These are phyloP conservation scores for Backusella tarrabulga DNA, from an alignment of 192 early-diverging fungal genomes.

Conservation along the genomic window DNA sequence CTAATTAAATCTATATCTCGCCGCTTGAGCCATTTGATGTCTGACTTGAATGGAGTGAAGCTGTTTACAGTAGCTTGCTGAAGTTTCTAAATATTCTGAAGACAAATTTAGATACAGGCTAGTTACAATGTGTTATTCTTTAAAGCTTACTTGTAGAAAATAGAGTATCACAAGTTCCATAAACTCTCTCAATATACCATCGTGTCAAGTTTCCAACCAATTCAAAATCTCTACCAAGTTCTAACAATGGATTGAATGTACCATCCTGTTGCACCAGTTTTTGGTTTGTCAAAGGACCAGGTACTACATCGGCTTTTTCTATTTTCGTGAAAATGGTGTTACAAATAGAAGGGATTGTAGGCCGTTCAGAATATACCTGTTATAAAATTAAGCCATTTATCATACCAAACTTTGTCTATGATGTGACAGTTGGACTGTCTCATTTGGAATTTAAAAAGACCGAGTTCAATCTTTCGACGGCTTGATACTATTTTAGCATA, in stretches of 20 bases:
- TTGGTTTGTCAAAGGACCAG: neutral
- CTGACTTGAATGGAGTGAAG: neutral
- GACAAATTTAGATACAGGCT: neutral
- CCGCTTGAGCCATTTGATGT: neutral
- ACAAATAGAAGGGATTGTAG: neutral
- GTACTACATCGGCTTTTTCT: neutral
- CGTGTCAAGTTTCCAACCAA: constrained; percentile 1
- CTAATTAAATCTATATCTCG: neutral
- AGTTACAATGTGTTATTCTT: neutral
- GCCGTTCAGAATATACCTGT: neutral
- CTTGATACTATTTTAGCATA: neutral
- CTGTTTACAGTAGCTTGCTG: neutral
- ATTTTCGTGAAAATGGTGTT: neutral
- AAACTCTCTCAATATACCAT: neutral
- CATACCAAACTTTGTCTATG: neutral
- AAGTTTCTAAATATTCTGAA: neutral
- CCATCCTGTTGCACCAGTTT: neutral
- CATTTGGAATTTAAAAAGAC: neutral
- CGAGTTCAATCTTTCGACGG: neutral
- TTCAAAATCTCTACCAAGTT: neutral
- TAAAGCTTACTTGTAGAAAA: neutral
- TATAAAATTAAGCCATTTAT: neutral
- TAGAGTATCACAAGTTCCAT: neutral
- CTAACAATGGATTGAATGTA: neutral
- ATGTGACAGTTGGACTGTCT: neutral